Percentiles rank a stretch among this genome's conserved stretches.
These are phyloP conservation scores for Boletus vinaceobasis DNA, from an alignment of 768 basidiomycete species.

Conservation along the genomic window DNA sequence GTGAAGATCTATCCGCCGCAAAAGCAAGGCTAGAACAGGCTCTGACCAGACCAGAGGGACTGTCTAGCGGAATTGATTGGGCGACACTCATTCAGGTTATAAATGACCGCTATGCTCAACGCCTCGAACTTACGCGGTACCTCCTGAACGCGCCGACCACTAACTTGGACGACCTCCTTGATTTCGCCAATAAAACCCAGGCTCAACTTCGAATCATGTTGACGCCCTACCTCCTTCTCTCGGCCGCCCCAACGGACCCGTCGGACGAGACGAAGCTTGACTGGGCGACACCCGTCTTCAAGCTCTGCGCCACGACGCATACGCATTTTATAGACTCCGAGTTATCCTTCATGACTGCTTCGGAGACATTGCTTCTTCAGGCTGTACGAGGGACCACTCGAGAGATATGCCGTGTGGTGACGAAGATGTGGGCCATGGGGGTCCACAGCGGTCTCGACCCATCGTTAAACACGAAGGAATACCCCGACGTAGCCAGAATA, in stretches of 20 bases:
- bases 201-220: constrained; percentile 26
- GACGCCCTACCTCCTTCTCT: constrained; percentile 24
- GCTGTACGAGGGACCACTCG: constrained; percentile 33
- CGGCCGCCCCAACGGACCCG: constrained; percentile 2
- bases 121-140: constrained; percentile 25
- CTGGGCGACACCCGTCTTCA: constrained; percentile 32
- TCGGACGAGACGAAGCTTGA: background rate
- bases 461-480: constrained; percentile 3
- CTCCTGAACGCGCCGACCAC: constrained; percentile 16
- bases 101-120: constrained; percentile 30
- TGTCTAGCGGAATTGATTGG: constrained; percentile 35
- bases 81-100: constrained; percentile 24
- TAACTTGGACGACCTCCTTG: background rate
- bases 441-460: constrained; percentile 16
- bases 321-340: constrained; percentile 10
- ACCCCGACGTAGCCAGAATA: background rate
- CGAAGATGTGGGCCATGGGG: constrained; percentile 46
- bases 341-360: constrained; percentile 18
- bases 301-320: constrained; percentile 29
- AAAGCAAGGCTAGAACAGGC: constrained; percentile 3
- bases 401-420: constrained; percentile 46
- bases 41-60: background rate
- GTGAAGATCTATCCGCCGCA: constrained; percentile 4
- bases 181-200: constrained; percentile 8
- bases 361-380: constrained; percentile 27